Evolutionary conservation across 768 basidiomycete species (phyloP).

Genomic region (Tephrocybe sp.): DNA sequence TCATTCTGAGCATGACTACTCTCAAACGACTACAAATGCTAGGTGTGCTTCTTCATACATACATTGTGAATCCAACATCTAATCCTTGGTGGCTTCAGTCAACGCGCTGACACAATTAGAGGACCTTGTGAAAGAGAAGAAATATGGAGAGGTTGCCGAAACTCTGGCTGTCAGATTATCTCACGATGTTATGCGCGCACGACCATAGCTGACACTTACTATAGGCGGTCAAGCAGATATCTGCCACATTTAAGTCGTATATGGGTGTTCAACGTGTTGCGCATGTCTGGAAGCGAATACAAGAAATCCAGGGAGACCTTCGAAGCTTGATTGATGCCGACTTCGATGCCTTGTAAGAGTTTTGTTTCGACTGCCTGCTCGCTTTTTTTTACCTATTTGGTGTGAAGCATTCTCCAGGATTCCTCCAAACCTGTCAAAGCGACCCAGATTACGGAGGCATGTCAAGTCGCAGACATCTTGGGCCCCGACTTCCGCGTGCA

Average conservation of each 20-base stretch:
- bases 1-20: constrained; percentile 85
- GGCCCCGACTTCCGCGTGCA: constrained; percentile 80
- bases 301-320: constrained; percentile 81
- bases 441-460: constrained; percentile 73
- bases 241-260: constrained; percentile 76
- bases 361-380: neutral
- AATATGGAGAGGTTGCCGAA: constrained; percentile 81
- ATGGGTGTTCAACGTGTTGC: constrained; percentile 73
- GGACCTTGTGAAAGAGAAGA: constrained; percentile 70
- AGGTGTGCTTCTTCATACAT: constrained; percentile 46
- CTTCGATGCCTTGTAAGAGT: constrained; percentile 87
- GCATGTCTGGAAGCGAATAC: constrained; percentile 74
- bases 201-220: constrained; percentile 6
- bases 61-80: neutral
- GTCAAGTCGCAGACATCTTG: constrained; percentile 84
- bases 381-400: neutral
- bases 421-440: constrained; percentile 63
- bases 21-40: constrained; percentile 92
- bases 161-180: constrained; percentile 58
- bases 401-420: constrained; percentile 53
- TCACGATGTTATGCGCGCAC: neutral
- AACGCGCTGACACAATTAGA: constrained; percentile 82
- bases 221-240: constrained; percentile 87
- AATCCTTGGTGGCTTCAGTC: constrained; percentile 40
- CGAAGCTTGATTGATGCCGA: constrained; percentile 80